These are phyloP conservation scores for Calonectria hawksworthii DNA, from an alignment of 2,329 filamentous ascomycete genomes.

Conservation along the genomic window DNA sequence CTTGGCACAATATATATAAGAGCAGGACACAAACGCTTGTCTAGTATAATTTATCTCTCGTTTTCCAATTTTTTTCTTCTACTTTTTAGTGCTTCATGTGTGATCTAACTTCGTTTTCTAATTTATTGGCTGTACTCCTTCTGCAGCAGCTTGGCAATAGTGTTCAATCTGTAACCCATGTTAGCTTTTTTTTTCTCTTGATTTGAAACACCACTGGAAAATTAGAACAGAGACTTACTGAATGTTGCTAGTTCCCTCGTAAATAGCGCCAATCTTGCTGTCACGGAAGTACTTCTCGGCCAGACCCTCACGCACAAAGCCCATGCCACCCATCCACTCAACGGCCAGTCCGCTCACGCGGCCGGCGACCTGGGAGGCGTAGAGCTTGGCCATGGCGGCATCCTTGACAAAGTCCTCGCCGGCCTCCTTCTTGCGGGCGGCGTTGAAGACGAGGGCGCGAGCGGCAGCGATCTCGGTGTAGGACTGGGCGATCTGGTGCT, in stretches of 20 bases:
- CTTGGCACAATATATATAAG: background rate
- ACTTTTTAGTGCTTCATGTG: constrained; percentile 14
- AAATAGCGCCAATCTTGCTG: constrained; percentile 98
- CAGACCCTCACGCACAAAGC: constrained; percentile 94
- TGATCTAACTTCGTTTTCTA: constrained; percentile 24
- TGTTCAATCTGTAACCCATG: constrained; percentile 65
- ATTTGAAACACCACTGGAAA: no score
- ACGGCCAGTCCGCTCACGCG: constrained; percentile 88
- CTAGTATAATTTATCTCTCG: constrained; percentile 23
- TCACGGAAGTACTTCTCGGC: constrained; percentile 99
- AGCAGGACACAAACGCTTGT: background rate
- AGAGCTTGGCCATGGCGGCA: constrained; percentile 98
- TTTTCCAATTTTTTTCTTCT: constrained; percentile 27
- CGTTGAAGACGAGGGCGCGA: constrained; percentile 94
- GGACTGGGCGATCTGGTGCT: constrained; percentile 97
- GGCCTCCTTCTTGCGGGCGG: constrained; percentile 96
- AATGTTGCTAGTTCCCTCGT: constrained; percentile 90
- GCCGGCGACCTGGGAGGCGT: constrained; percentile 91
- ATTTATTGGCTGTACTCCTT: constrained; percentile 69
- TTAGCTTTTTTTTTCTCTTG: constrained; percentile 27
- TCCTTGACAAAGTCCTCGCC: constrained; percentile 96
- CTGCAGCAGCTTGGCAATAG: constrained; percentile 73
- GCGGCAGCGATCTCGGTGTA: constrained; percentile 95
- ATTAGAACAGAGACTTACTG: constrained; percentile 62
- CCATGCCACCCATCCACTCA: constrained; percentile 99